Evolutionary conservation across 1,284 basidiomycete species (phyloP).

Genomic region (Heterobasidion occidentale): DNA sequence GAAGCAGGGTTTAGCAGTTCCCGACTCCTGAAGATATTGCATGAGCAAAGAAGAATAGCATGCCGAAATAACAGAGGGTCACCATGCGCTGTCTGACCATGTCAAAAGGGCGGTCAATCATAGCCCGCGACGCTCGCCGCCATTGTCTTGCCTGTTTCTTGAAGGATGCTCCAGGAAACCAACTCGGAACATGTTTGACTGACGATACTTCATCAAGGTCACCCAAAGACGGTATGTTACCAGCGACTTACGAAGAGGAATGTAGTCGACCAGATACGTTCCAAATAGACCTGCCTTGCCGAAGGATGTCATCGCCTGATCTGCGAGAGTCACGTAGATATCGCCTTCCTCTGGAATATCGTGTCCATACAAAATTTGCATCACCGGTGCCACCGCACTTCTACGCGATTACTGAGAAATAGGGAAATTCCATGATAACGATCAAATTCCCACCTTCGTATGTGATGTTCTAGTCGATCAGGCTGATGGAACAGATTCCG

Average conservation of each 20-base stretch:
- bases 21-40: slow-evolving; percentile 8
- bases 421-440: neutral
- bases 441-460: neutral
- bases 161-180: slow-evolving; percentile 20
- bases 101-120: slow-evolving; percentile 17
- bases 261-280: slow-evolving; percentile 20
- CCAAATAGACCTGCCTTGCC: slow-evolving; percentile 14
- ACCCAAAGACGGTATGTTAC: neutral
- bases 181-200: slow-evolving; percentile 18
- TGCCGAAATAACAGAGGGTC: neutral
- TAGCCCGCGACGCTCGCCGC: slow-evolving; percentile 10
- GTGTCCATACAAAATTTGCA: slow-evolving; percentile 2
- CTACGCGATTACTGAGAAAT: neutral
- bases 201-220: neutral
- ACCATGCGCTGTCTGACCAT: slow-evolving; percentile 19
- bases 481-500: neutral
- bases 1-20: slow-evolving; percentile 17
- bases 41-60: neutral
- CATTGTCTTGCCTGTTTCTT: slow-evolving; percentile 15
- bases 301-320: slow-evolving; percentile 13
- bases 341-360: slow-evolving; percentile 9
- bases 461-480: neutral
- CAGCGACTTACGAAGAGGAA: slow-evolving; percentile 13
- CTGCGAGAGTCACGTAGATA: slow-evolving; percentile 14
- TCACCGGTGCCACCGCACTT: neutral